These are phyloP conservation scores for Geranomyces variabilis DNA, from an alignment of 192 early-diverging fungal species.

Conservation along the genomic window DNA sequence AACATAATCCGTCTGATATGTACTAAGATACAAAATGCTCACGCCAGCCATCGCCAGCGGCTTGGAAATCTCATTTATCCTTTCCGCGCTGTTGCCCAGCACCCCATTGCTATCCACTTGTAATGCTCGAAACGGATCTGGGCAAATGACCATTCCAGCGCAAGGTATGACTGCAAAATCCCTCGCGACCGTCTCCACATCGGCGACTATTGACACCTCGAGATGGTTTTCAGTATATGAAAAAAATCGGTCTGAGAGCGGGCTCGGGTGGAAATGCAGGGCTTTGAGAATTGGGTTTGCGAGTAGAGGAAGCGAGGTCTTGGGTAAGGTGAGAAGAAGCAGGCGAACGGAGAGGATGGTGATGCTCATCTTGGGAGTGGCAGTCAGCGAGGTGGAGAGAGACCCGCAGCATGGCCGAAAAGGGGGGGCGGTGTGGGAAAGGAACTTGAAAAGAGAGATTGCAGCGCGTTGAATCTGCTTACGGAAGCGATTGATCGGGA, in stretches of 20 bases:
- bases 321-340: conserved; percentile 64
- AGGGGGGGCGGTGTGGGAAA: no score
- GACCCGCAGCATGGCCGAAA: no score
- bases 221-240: conserved; percentile 70
- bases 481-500: no score
- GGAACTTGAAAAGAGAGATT: no score
- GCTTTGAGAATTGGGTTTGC: conserved; percentile 67
- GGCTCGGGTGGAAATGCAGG: conserved; percentile 49
- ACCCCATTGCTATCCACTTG: conserved; percentile 61
- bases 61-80: conserved; percentile 63
- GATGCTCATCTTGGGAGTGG: conserved; percentile 43
- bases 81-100: conserved; percentile 50
- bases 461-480: no score
- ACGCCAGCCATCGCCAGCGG: conserved; percentile 62
- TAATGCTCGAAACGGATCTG: conserved; percentile 66
- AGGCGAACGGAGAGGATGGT: conserved; percentile 62
- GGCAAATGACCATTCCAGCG: conserved; percentile 51
- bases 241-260: conserved; percentile 54
- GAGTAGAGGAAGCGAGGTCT: conserved; percentile 49
- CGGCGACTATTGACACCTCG: conserved; percentile 69
- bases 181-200: conserved; percentile 54
- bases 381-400: no score
- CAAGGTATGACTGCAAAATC: conserved; percentile 52
- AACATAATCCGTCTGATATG: conserved; percentile 74
- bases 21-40: conserved; percentile 74